Percentiles rank a stretch among this genome's conserved stretches.
Conservation (phyloP, 192 early-diverging fungal genomes). For the Radiomyces spectabilis region DNA sequence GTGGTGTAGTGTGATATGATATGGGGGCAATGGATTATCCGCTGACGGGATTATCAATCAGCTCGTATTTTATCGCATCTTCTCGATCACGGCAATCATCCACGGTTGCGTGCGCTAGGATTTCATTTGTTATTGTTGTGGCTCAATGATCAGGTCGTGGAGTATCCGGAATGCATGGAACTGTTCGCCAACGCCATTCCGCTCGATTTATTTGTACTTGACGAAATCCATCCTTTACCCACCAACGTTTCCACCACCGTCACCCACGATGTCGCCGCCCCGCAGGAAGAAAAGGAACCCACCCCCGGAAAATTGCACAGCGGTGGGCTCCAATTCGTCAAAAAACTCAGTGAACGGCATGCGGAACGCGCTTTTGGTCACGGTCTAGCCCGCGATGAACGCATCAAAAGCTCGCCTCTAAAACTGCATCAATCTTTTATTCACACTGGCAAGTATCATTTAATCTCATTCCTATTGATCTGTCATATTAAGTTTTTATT, state of each 20-base stretch:
- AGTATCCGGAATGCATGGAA: slow-evolving; percentile 47
- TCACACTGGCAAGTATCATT: not conserved
- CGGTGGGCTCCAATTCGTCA: slow-evolving; percentile 17
- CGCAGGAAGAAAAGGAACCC: not conserved
- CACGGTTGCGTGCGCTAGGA: slow-evolving; percentile 59
- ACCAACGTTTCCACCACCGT: slow-evolving; percentile 16
- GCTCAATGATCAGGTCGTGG: slow-evolving; percentile 58
- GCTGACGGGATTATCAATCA: no score
- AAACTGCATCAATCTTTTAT: slow-evolving; percentile 16
- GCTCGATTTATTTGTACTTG: slow-evolving; percentile 45
- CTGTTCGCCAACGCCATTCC: slow-evolving; percentile 63
- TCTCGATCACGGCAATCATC: slow-evolving; percentile 61
- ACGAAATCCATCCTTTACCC: slow-evolving; percentile 28
- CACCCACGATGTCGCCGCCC: not conserved
- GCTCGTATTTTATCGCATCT: slow-evolving; percentile 58
- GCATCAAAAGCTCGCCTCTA: slow-evolving; percentile 6
- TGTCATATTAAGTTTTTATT: not conserved
- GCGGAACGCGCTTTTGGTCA: slow-evolving; percentile 3
- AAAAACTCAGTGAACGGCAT: slow-evolving; percentile 18
- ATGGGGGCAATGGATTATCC: no score
- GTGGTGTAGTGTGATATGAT: no score
- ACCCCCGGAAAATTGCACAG: slow-evolving; percentile 3
- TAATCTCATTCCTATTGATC: not conserved
- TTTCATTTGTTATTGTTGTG: slow-evolving; percentile 65
- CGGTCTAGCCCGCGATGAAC: slow-evolving; percentile 11